Conservation (phyloP, 2,329 filamentous ascomycete genomes). For the Beauveria sp. region DNA sequence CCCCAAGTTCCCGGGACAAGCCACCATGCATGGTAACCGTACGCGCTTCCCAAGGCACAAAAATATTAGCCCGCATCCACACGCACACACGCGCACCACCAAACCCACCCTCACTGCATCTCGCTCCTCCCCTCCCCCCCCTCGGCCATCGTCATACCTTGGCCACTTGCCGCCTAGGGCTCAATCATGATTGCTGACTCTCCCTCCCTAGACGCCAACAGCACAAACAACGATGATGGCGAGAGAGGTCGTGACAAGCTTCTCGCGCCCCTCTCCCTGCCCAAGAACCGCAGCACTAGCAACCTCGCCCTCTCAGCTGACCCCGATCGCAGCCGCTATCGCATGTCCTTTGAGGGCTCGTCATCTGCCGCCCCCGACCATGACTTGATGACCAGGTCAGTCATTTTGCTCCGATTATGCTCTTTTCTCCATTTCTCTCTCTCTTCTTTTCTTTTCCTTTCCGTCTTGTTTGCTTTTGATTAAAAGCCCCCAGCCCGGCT, state of each 20-base stretch:
- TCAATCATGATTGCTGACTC: slow-evolving; percentile 17
- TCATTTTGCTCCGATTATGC: slow-evolving; percentile 10
- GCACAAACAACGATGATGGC: slow-evolving; percentile 19
- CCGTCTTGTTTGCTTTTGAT: not conserved
- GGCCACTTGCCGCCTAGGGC: not conserved
- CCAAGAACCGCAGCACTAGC: slow-evolving; percentile 60
- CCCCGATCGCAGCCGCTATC: slow-evolving; percentile 53
- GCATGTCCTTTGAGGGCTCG: slow-evolving; percentile 71
- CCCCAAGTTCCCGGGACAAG: not conserved
- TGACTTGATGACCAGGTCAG: slow-evolving; percentile 67
- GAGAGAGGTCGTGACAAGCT: slow-evolving; percentile 39
- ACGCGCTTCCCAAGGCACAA: not conserved
- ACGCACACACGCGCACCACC: not conserved
- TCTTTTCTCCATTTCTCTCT: not conserved
- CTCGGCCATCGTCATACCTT: not conserved
- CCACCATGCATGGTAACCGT: slow-evolving; percentile 11
- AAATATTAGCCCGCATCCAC: slow-evolving; percentile 4
- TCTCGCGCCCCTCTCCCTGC: slow-evolving; percentile 42
- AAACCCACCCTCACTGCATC: not conserved
- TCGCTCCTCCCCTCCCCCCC: not conserved
- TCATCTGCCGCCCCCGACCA: slow-evolving; percentile 51
- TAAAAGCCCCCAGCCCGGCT: not conserved
- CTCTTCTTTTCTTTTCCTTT: not conserved
- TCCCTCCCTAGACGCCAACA: slow-evolving; percentile 11
- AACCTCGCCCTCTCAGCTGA: slow-evolving; percentile 46